Evolutionary conservation across 108 stramenopile species (phyloP).

Genomic region (Nannochloropsis gaditana): DNA sequence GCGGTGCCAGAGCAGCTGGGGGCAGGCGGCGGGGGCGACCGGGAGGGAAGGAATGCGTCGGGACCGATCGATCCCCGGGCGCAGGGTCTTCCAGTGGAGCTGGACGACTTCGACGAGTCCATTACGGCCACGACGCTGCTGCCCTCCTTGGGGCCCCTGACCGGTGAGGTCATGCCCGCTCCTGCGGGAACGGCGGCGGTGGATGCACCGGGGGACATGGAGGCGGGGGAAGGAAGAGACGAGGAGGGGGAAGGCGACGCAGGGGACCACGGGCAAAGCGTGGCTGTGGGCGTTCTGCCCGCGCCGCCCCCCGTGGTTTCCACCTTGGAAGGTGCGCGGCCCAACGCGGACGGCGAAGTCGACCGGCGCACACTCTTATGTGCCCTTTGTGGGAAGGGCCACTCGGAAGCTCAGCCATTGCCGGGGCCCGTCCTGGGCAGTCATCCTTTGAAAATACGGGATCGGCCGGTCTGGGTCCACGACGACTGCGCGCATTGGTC

Average conservation of each 20-base stretch:
- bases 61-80: neutral
- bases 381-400: constrained; percentile 34
- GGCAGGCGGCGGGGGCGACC: neutral
- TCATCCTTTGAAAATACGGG: constrained; percentile 33
- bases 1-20: neutral
- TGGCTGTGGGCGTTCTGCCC: neutral
- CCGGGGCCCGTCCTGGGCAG: constrained; percentile 33
- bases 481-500: constrained; percentile 39
- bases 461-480: constrained; percentile 35
- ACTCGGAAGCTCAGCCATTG: constrained; percentile 31
- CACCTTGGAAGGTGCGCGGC: constrained; percentile 24
- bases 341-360: constrained; percentile 21
- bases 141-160: neutral
- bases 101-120: neutral
- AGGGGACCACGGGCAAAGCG: neutral
- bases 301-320: constrained; percentile 20
- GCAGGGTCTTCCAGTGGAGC: constrained; percentile 7
- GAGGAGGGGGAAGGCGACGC: constrained; percentile 21
- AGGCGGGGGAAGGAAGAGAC: neutral
- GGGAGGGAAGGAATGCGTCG: neutral
- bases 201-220: neutral
- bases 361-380: constrained; percentile 29
- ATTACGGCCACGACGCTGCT: neutral
- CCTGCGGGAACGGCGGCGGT: neutral
- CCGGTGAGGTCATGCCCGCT: neutral